A percentile compares a stretch with the other conserved stretches of the same genome.
Evolutionary conservation across 805 yeast species (phyloP).

Genomic region (Priceomyces castillae): DNA sequence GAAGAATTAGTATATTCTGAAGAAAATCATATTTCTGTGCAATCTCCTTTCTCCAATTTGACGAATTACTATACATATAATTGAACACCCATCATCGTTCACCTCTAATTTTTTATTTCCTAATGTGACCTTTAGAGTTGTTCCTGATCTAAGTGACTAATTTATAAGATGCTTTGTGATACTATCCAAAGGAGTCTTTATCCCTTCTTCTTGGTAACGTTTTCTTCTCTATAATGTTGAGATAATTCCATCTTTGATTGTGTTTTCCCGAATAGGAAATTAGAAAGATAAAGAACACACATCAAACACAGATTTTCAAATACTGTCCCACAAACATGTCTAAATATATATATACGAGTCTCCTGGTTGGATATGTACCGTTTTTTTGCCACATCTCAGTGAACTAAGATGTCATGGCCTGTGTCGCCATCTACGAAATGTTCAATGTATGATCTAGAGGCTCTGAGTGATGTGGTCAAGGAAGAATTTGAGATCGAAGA

Average conservation of each 20-base stretch:
- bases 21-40: too few relatives aligned
- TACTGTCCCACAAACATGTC: background rate
- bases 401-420: background rate
- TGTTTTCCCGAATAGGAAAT: conserved; percentile 8
- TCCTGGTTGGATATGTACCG: background rate
- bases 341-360: background rate
- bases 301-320: background rate
- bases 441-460: background rate
- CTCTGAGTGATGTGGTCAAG: background rate
- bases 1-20: too few relatives aligned
- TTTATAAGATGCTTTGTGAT: too few relatives aligned
- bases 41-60: too few relatives aligned
- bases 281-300: conserved; percentile 4
- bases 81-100: too few relatives aligned
- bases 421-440: background rate
- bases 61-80: too few relatives aligned
- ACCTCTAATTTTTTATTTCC: too few relatives aligned
- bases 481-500: background rate
- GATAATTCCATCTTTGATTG: conserved; percentile 2
- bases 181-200: too few relatives aligned
- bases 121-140: too few relatives aligned
- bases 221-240: too few relatives aligned
- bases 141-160: too few relatives aligned
- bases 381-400: background rate
- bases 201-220: too few relatives aligned